Evolutionary conservation across 139 green algal genomes (phyloP).

Genomic region (Edaphochlamys debaryana): DNA sequence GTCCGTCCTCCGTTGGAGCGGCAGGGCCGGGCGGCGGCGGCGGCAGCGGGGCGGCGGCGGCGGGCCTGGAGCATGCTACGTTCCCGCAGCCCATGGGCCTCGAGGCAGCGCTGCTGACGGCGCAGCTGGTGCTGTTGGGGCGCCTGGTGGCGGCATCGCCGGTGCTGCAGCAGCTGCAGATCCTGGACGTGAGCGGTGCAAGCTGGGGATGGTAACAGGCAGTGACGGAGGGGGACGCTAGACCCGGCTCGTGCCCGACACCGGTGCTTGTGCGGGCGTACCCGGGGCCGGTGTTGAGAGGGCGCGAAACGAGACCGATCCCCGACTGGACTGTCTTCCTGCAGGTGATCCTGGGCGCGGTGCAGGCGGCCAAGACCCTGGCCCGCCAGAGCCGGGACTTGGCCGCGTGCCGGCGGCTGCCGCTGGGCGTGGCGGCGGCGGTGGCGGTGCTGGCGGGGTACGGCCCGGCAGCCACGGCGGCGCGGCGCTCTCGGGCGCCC

Average conservation of each 20-base stretch:
- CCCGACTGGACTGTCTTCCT: too few species aligned
- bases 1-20: too few species aligned
- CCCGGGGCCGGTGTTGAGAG: too few species aligned
- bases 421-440: slow-evolving; percentile 20
- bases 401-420: slow-evolving; percentile 6
- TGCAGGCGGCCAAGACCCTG: background rate
- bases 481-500: background rate
- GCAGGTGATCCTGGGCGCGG: slow-evolving; percentile 12
- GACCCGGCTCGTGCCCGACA: too few species aligned
- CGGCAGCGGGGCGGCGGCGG: slow-evolving; percentile 7
- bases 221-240: too few species aligned
- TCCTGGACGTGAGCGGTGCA: slow-evolving; percentile 63
- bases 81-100: slow-evolving; percentile 73
- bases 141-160: slow-evolving; percentile 57
- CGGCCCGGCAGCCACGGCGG: slow-evolving; percentile 2
- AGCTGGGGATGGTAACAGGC: too few species aligned
- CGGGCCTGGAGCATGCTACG: slow-evolving; percentile 34
- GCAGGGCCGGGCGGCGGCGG: background rate
- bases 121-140: slow-evolving; percentile 72
- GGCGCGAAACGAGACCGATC: too few species aligned
- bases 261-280: too few species aligned
- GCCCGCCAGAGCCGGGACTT: slow-evolving; percentile 39
- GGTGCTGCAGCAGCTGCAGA: slow-evolving; percentile 57
- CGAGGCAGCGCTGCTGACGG: slow-evolving; percentile 63
- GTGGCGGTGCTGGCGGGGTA: slow-evolving; percentile 9